Conservation (phyloP, 192 early-diverging fungal genomes). For the Chytriomyces sp. region DNA sequence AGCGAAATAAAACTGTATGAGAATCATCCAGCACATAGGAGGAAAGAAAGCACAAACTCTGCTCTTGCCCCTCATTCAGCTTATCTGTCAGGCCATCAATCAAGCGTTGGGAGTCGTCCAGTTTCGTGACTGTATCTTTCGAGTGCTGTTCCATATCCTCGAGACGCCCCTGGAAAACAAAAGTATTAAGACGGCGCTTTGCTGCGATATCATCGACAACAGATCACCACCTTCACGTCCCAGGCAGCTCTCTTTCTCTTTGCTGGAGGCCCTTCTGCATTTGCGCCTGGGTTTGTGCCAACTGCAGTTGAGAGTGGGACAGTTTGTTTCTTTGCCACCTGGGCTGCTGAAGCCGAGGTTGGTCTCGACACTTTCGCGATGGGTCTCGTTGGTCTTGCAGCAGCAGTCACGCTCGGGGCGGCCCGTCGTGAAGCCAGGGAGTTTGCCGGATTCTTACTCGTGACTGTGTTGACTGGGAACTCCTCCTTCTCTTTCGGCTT, state of each 20-base stretch:
- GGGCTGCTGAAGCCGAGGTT: too few relatives aligned
- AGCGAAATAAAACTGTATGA: conserved; percentile 38
- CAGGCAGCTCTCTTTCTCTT: conserved; percentile 74
- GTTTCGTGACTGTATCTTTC: conserved; percentile 36
- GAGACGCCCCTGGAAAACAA: conserved; percentile 59
- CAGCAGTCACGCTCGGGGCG: too few relatives aligned
- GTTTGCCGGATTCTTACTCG: too few relatives aligned
- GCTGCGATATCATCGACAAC: background rate
- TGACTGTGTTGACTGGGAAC: too few relatives aligned
- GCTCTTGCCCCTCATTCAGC: conserved; percentile 40
- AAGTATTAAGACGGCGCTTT: conserved; percentile 27
- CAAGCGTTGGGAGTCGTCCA: conserved; percentile 35
- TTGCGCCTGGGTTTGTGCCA: too few relatives aligned
- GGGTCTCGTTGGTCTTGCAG: too few relatives aligned
- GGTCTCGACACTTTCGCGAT: too few relatives aligned
- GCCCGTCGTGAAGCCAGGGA: too few relatives aligned
- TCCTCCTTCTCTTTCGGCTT: too few relatives aligned
- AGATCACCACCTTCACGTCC: conserved; percentile 63
- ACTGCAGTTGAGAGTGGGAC: too few relatives aligned
- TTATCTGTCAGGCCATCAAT: conserved; percentile 44
- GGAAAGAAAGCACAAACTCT: conserved; percentile 20
- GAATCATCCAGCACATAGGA: background rate
- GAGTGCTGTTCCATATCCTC: conserved; percentile 76
- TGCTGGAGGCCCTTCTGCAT: conserved; percentile 7
- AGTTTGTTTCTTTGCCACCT: too few relatives aligned